Evolutionary conservation across 495 filamentous ascomycete genomes (phyloP).

Genomic region (Penicillium pancosmium): DNA sequence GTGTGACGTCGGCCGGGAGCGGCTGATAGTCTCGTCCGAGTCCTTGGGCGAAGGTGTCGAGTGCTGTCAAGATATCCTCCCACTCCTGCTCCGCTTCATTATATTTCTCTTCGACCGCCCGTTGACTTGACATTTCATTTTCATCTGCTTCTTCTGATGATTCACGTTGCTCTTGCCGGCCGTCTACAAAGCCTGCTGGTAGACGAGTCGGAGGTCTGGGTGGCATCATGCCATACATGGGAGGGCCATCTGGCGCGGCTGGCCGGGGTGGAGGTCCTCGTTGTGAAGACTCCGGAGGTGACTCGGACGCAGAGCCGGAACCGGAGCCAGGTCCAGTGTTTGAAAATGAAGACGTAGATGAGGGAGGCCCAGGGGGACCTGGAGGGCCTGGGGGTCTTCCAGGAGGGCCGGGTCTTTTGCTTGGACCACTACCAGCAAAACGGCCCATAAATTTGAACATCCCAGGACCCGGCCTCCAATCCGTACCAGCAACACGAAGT

Average conservation of each 20-base stretch:
- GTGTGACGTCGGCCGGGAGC: conserved; percentile 69
- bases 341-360: conserved; percentile 21
- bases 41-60: conserved; percentile 62
- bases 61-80: conserved; percentile 71
- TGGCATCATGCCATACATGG: conserved; percentile 60
- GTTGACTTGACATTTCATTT: conserved; percentile 63
- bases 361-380: conserved; percentile 21
- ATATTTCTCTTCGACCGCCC: conserved; percentile 66
- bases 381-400: conserved; percentile 30
- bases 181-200: conserved; percentile 44
- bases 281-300: conserved; percentile 8
- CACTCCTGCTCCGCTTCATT: conserved; percentile 76
- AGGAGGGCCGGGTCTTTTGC: conserved; percentile 26
- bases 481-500: conserved; percentile 46
- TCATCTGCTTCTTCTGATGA: conserved; percentile 40
- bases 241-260: conserved; percentile 25
- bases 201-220: conserved; percentile 39
- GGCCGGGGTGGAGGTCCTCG: conserved; percentile 14
- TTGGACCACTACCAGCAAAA: conserved; percentile 29
- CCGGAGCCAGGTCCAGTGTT: conserved; percentile 6
- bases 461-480: conserved; percentile 60
- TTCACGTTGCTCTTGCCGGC: conserved; percentile 17
- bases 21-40: conserved; percentile 80
- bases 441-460: conserved; percentile 50
- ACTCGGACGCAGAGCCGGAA: conserved; percentile 8